Base-by-base conservation (phyloP, 768 basidiomycete species). In the Lyophyllum decastes region DNA sequence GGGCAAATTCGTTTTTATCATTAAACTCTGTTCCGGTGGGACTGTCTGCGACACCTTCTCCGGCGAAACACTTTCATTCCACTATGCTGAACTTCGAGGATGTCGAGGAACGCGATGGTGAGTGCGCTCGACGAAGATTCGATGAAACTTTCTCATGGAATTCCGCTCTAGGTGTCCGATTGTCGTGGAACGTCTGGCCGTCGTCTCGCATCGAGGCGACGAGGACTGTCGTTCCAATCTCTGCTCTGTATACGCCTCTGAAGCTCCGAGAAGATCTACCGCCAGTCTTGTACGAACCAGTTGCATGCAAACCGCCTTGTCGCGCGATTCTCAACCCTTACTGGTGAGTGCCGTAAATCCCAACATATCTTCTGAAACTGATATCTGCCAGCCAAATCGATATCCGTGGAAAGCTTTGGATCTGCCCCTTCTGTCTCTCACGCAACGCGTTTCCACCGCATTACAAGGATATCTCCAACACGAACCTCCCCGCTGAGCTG, bases 171-270 rank as follows among this genome's bases (percentile, higher is more conserved):
- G 95, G 96, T 64, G 88, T 98, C 46, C 86, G 96, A 54, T 82
- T 98, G 63, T 96, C 95, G 47, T 98, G 96, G 97, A 99, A 99
- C 73, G 93, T 95, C 57, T 99, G 94, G 94, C 95, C 95, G 2
- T 95, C 95, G 34, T 95, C 94, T 58, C 88, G 97, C 66, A 96
- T 98, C 72, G 97, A 99, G 76, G 94, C 96, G 14, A 98, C 95
- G 35, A 84, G 96, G 65, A 98, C 94, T 4, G 96, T 99, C 40
- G 96, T 98, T 7, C 97, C 97, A 58, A 97, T 99, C 67, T 89
- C 96, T n/a, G 94, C 97, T 9, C 82, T 99, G 8, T 99, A 99
- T 75, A 94, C 93, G 2, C 97, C 97, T 17, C 79, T 98, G 64
- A 99, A 97, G 76, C 82, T 90, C 57, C 83, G 95, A 57, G 93